Conservation (phyloP, 176 grass and related monocot genomes). For the Triticum dicoccoides region DNA sequence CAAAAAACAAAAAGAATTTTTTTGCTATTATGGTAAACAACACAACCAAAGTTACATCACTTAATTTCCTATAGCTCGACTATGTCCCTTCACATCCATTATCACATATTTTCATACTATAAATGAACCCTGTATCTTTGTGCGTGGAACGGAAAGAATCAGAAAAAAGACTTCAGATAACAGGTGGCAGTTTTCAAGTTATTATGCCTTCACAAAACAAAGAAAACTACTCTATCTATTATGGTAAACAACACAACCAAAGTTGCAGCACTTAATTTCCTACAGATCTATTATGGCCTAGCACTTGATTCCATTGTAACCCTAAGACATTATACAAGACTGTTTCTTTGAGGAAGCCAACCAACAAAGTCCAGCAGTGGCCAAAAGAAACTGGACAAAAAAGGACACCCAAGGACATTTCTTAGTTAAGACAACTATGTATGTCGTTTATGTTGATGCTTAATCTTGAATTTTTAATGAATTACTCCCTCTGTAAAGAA, state of each 20-base stretch:
- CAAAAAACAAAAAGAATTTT: too few species aligned
- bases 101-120: too few species aligned
- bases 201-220: too few species aligned
- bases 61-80: not conserved
- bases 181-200: too few species aligned
- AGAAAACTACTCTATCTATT: not conserved
- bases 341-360: not conserved
- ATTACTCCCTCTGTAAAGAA: not conserved
- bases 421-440: not conserved
- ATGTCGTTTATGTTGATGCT: not conserved
- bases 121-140: too few species aligned
- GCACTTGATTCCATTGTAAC: not conserved
- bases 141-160: too few species aligned
- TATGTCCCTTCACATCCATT: not conserved
- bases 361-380: not conserved
- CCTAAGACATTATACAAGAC: not conserved
- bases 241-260: not conserved
- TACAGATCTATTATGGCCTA: not conserved
- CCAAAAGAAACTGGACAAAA: not conserved
- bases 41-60: not conserved
- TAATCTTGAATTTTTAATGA: not conserved
- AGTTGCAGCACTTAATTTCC: not conserved
- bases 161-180: too few species aligned
- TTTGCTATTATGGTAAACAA: too few species aligned
- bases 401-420: not conserved